Evolutionary conservation across 2,329 filamentous ascomycete species (phyloP).

Genomic region (Dactylonectria macrodidyma): DNA sequence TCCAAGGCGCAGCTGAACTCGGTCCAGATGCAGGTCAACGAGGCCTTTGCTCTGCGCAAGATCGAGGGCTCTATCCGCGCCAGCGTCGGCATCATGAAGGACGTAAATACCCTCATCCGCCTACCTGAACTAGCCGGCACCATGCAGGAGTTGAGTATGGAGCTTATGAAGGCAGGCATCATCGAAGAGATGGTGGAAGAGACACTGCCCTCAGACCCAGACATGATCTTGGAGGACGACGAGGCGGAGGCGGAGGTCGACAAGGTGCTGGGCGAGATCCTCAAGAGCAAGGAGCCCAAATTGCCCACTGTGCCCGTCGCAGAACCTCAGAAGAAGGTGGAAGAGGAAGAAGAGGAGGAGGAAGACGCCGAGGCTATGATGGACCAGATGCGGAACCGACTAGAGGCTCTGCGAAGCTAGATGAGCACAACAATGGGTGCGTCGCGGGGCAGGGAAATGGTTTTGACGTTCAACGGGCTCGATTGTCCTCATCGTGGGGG

Average conservation of each 20-base stretch:
- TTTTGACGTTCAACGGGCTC: constrained; percentile 5
- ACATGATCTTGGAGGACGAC: constrained; percentile 82
- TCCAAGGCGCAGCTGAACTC: constrained; percentile 92
- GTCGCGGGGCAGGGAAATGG: not conserved
- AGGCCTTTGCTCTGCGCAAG: constrained; percentile 94
- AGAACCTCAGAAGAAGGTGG: constrained; percentile 67
- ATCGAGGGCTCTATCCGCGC: constrained; percentile 93
- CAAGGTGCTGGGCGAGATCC: constrained; percentile 90
- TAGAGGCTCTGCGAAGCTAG: constrained; percentile 92
- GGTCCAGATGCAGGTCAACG: constrained; percentile 97
- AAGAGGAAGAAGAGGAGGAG: constrained; percentile 68
- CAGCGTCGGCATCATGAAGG: constrained; percentile 95
- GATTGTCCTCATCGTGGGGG: constrained; percentile 5
- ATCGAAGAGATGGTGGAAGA: constrained; percentile 98
- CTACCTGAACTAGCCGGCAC: constrained; percentile 89
- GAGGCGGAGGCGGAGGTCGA: constrained; percentile 88
- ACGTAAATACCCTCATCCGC: constrained; percentile 88
- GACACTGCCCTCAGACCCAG: constrained; percentile 80
- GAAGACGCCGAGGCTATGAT: constrained; percentile 91
- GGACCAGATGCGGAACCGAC: constrained; percentile 91
- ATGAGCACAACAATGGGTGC: not conserved
- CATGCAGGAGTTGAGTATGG: constrained; percentile 88
- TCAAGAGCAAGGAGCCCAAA: constrained; percentile 80
- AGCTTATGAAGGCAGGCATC: constrained; percentile 94
- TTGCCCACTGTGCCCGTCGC: constrained; percentile 69